These are phyloP conservation scores for Dictyostelium firmibasis DNA, from an alignment of 78 protist genomes.

Conservation along the genomic window DNA sequence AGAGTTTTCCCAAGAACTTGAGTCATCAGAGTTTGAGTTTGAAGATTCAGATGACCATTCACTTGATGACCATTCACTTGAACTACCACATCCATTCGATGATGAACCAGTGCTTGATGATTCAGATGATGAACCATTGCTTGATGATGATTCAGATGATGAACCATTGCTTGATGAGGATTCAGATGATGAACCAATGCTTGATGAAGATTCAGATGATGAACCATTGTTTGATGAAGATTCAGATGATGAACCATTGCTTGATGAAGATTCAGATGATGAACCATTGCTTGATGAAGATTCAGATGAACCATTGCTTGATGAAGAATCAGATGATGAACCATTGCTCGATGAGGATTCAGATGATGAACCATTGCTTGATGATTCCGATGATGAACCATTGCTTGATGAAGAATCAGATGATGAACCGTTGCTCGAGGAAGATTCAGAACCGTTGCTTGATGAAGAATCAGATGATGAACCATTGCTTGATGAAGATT, in stretches of 20 bases:
- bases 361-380: background rate
- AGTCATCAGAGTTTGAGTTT: background rate
- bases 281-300: background rate
- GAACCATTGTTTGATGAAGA: background rate
- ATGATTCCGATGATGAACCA: background rate
- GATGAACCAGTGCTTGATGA: background rate
- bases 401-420: background rate
- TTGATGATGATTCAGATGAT: background rate
- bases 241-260: background rate
- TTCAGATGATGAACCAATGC: background rate
- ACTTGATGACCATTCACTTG: background rate
- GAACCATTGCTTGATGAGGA: background rate
- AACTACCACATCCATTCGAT: background rate
- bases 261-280: background rate
- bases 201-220: background rate
- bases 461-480: background rate
- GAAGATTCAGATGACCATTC: background rate
- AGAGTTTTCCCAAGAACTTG: background rate
- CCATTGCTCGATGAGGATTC: background rate
- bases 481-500: background rate
- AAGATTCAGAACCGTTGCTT: no score
- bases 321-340: no score
- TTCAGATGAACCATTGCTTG: background rate
- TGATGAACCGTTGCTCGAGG: background rate
- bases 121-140: background rate